A percentile compares a stretch with the other conserved stretches of the same genome.
These are phyloP conservation scores for Aspergillus sclerotiicarbonarius DNA, from an alignment of 495 filamentous ascomycete genomes.

Conservation along the genomic window DNA sequence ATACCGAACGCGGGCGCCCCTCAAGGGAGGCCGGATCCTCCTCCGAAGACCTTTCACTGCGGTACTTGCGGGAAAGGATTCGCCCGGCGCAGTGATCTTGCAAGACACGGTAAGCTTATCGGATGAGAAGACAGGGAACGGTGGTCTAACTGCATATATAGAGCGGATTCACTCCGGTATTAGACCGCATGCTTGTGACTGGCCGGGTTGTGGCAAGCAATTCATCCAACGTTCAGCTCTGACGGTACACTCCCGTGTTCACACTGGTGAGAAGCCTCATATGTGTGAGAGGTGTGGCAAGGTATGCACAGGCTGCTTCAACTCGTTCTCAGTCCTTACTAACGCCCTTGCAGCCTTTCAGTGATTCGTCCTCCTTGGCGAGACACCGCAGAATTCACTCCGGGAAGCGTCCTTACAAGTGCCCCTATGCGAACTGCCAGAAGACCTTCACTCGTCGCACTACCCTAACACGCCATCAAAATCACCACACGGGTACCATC, in stretches of 20 bases:
- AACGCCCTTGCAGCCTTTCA: conserved; percentile 71
- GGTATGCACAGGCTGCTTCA: conserved; percentile 48
- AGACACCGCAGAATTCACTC: conserved; percentile 94
- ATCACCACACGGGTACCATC: conserved; percentile 91
- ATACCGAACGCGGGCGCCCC: conserved; percentile 35
- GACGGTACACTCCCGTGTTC: conserved; percentile 91
- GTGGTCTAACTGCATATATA: conserved; percentile 36
- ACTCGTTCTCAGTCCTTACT: conserved; percentile 4
- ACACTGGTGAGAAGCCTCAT: conserved; percentile 97
- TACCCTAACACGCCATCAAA: conserved; percentile 92
- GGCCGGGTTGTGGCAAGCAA: conserved; percentile 85
- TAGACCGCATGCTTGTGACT: conserved; percentile 90
- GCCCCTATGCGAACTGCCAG: conserved; percentile 94
- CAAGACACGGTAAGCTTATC: conserved; percentile 75
- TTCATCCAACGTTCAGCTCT: conserved; percentile 98
- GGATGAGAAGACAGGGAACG: background rate
- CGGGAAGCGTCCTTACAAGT: conserved; percentile 95
- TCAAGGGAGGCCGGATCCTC: conserved; percentile 50
- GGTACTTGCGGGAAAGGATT: conserved; percentile 89
- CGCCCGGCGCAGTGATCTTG: conserved; percentile 89
- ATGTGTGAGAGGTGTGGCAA: conserved; percentile 97
- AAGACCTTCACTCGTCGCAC: conserved; percentile 98
- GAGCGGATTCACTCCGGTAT: conserved; percentile 94
- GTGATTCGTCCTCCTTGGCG: conserved; percentile 93
- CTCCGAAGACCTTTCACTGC: conserved; percentile 86